Percentiles rank a stretch among this genome's conserved stretches.
These are phyloP conservation scores for Saccharomyces hybrid DNA, from an alignment of 1,139 yeast species.

Conservation along the genomic window DNA sequence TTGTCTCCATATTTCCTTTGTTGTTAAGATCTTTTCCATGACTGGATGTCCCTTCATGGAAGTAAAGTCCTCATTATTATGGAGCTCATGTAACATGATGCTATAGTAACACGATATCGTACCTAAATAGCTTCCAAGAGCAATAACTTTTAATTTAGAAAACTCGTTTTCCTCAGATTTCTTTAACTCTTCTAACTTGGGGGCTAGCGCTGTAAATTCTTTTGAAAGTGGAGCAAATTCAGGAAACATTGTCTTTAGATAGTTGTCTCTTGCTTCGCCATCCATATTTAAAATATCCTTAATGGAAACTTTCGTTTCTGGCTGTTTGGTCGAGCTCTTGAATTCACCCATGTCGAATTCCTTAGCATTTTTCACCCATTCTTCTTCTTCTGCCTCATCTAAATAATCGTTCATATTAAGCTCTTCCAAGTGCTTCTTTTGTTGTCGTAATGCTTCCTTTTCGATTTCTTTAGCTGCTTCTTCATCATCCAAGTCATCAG, in stretches of 20 bases:
- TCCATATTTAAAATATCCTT: slow-evolving; percentile 33
- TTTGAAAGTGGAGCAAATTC: slow-evolving; percentile 72
- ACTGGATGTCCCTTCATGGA: slow-evolving; percentile 81
- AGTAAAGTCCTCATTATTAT: slow-evolving; percentile 46
- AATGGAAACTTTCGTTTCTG: slow-evolving; percentile 20
- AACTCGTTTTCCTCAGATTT: slow-evolving; percentile 33
- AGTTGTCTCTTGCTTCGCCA: slow-evolving; percentile 39
- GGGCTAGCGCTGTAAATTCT: slow-evolving; percentile 49
- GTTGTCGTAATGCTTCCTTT: slow-evolving; percentile 81
- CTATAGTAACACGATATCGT: slow-evolving; percentile 72
- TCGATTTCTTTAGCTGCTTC: slow-evolving; percentile 76
- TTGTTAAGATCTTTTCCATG: slow-evolving; percentile 73
- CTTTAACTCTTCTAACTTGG: slow-evolving; percentile 36
- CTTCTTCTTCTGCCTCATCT: slow-evolving; percentile 74
- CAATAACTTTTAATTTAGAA: slow-evolving; percentile 47
- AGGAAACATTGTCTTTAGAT: slow-evolving; percentile 61
- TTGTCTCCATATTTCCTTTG: slow-evolving; percentile 88
- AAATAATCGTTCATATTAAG: slow-evolving; percentile 75
- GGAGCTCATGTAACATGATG: slow-evolving; percentile 46
- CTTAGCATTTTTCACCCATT: slow-evolving; percentile 49
- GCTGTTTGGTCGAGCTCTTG: slow-evolving; percentile 36
- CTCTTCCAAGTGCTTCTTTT: slow-evolving; percentile 75
- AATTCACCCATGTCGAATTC: slow-evolving; percentile 34
- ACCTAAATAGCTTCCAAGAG: slow-evolving; percentile 71
- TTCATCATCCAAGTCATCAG: slow-evolving; percentile 66